A percentile compares a stretch with the other conserved stretches of the same genome.
These are phyloP conservation scores for Dysphania ambrosioides DNA, from an alignment of 148 eudicot species.

Conservation along the genomic window DNA sequence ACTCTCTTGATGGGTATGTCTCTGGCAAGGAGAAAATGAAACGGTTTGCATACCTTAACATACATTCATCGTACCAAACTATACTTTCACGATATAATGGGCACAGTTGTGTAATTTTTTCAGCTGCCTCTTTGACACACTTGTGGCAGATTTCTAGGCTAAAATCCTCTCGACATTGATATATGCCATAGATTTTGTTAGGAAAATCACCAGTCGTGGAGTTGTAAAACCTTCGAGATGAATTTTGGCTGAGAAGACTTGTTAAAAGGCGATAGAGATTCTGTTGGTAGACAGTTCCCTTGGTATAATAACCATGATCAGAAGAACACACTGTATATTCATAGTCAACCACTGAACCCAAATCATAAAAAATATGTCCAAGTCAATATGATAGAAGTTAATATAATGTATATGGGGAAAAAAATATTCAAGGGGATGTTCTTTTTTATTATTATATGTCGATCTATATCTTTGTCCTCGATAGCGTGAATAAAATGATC, in stretches of 20 bases:
- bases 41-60: constrained; percentile 14
- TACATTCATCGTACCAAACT: constrained; percentile 15
- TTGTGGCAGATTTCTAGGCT: neutral
- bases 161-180: constrained; percentile 5
- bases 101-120: neutral
- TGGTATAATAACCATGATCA: neutral
- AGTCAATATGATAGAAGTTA: no score
- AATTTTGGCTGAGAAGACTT: neutral
- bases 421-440: no score
- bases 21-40: neutral
- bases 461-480: no score
- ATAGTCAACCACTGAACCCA: neutral
- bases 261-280: neutral
- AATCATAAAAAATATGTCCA: no score
- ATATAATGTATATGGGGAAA: no score
- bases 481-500: no score
- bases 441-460: no score
- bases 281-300: neutral
- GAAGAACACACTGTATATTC: neutral
- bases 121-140: neutral
- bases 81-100: constrained; percentile 1
- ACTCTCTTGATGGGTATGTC: neutral
- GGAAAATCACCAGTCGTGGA: neutral
- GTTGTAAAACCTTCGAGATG: neutral
- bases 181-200: constrained; percentile 1